Evolutionary conservation across 2,329 filamentous ascomycete genomes (phyloP), one percentile per base, ranked within the genome.

Genomic region (Periconia digitata): DNA sequence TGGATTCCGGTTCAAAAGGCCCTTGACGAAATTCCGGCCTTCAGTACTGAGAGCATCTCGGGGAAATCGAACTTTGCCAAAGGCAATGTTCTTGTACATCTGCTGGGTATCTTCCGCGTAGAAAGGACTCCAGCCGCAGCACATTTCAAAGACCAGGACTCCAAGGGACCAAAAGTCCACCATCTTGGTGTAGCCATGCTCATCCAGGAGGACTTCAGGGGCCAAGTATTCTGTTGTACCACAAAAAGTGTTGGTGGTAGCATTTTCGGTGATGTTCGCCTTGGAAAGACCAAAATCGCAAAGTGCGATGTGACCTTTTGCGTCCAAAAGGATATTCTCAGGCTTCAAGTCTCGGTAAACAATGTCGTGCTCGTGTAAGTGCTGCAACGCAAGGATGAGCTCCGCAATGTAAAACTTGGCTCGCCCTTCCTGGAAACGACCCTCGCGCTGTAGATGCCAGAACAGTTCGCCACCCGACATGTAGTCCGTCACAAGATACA

Each of bases 11-110:
- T 99, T 99, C 46, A 99, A 82, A 53, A 99, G 77, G 17, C 94
- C 94, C 78, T 99, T 99, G 67, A 99, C 94, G 64, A 99, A 99
- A 73, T 96, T 97, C 50, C 94, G 85, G 50, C 94, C 94, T 72
- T 99, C 94, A 35, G 91, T 87, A 52, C 91, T 96, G 24, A 99
- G 78, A 1, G 94, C 95, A 71, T 99, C 94, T 57, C 92, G 84
- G 7, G 94, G 94, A 72, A 99, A 99, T 52, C 94, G 83, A 49
- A 99, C 94, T 71, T 99, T 99, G 69, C 94, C 94, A 67, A 99
- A 99, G 0, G 94, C 94, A 69, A 99, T 99, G 76, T 99, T 99
- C 79, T 99, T 99, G 79, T 99, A 99, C 94, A 99, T 99, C 72
- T 99, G 94, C 73, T 99, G 94, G 0, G 94, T 99, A 67, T 99